Base-by-base conservation (phyloP, 257 asterid species). In the Buddleja alternifolia region DNA sequence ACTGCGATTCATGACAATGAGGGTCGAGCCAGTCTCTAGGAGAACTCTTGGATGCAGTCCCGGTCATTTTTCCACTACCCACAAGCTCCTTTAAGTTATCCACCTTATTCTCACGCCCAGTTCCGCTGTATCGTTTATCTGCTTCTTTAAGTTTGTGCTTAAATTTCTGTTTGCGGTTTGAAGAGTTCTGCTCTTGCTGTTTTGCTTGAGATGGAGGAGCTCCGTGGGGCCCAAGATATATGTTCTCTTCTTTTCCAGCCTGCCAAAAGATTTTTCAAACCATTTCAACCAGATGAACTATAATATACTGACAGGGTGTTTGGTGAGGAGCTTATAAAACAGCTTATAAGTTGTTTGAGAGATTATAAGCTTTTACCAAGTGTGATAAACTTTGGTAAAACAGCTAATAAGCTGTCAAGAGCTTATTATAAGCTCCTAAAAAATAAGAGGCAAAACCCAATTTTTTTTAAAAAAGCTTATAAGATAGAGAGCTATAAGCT, bases 171-270 rank as follows among this genome's bases (percentile, higher is more conserved):
- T 87, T 94, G 21, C 93, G 88, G 57, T 75, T 80, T 1, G 78
- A 59, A 67, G 81, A 40, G 70, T 67, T 83, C 37, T 73, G 84
- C 71, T 88, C 97, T 54, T 77, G 93, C 65, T 81, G 95, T 70
- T 83, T 89, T 10, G 94, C 76, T 39, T 79, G 93, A 60, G 87
- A 82, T 19, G 98, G 97, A 45, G 99, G 96, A 25, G 96, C 96
- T 25, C 97, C 97, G 68, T 91, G 99, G 7, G 99, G 97, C 42
- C 97, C 99, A 14, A 94, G 93, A 74, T 91, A 94, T 80, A 89
- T 84, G 10, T 67, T 72, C 56, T 91, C 97, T 77, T 87, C 95
- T 81, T 86, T 83, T 39, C 19, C 69, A 20, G 76, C 77, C 91
- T 87, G 82, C 70, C 62, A 58, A 76, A 36, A 24, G 54, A 59